A percentile compares a stretch with the other conserved stretches of the same genome.
phyloP scores from a whole-genome alignment of 1,284 basidiomycete species.

The Gymnopus androsaceus region DNA sequence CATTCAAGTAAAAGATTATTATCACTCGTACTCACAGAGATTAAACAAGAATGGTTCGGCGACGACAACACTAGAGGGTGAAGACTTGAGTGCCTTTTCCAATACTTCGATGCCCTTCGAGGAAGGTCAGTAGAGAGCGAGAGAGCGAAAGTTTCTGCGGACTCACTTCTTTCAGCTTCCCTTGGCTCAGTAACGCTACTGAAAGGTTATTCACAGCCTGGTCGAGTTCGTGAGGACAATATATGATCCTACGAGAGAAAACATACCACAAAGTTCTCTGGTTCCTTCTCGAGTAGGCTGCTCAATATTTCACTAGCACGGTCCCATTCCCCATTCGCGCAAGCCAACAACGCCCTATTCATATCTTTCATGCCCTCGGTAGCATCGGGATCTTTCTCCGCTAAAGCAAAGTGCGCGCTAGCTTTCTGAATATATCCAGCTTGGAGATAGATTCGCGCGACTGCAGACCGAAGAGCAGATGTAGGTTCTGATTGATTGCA shows the following conservation, averaged over 20 bases:
- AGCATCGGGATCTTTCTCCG: slow-evolving; percentile 48
- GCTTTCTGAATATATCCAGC: slow-evolving; percentile 64
- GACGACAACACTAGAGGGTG: slow-evolving; percentile 67
- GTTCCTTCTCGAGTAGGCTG: slow-evolving; percentile 47
- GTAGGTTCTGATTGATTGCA: slow-evolving; percentile 47
- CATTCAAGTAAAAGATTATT: not conserved
- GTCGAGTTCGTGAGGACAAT: not conserved
- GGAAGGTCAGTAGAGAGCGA: not conserved
- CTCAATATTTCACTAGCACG: slow-evolving; percentile 48
- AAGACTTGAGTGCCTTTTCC: slow-evolving; percentile 58
- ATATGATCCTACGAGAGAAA: not conserved
- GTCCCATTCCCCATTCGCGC: slow-evolving; percentile 70
- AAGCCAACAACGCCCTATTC: slow-evolving; percentile 63
- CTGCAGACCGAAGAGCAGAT: slow-evolving; percentile 60
- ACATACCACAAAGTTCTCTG: slow-evolving; percentile 62
- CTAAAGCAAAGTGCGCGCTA: slow-evolving; percentile 50
- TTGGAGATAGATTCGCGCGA: slow-evolving; percentile 75
- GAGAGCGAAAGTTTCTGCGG: too few species aligned
- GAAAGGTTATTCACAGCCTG: slow-evolving; percentile 80
- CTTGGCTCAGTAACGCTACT: slow-evolving; percentile 68
- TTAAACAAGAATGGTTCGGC: slow-evolving; percentile 83
- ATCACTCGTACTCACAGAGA: slow-evolving; percentile 55
- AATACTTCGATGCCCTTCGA: slow-evolving; percentile 67
- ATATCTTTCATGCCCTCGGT: slow-evolving; percentile 50
- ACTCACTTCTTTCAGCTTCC: slow-evolving; percentile 67